Evolutionary conservation across 2,329 filamentous ascomycete species (phyloP), one percentile per base, ranked within the genome.

Genomic region (Albifimbria verrucaria): DNA sequence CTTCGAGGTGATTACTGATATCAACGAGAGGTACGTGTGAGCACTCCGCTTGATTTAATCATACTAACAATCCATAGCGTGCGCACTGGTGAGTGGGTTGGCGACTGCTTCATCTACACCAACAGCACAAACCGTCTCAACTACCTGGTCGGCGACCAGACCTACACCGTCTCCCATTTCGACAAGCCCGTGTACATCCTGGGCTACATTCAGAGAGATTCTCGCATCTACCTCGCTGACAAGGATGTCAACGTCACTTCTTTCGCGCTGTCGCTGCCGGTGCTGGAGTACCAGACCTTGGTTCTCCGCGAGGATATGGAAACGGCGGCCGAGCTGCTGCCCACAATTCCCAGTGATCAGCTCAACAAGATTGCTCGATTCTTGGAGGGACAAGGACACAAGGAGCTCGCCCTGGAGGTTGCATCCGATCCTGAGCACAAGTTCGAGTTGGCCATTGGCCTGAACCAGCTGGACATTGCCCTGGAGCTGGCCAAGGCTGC

Each of bases 81-180:
- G 49, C 89, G 90, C 59, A 97, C 93, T 20, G 94, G 93, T 62
- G 90, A 96, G 76, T 99, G 94, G 94, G 90, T 99, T 53, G 94
- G 94, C 57, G 94, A 99, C 76, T 96, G 93, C 77, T 96, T 99
- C 80, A 92, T 97, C 70, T 99, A 97, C 81, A 97, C 94, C 52
- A 97, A 96, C 79, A 89, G 83, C 70, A 96, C 92, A 10, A 97
- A 97, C 79, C 89, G 94, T 57, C 80, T 99, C 55, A 97, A 97
- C 78, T 97, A 97, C 76, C 85, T 99, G 21, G 93, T 99, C 15
- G 94, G 94, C 59, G 94, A 97, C 73, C 92, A 97, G 75, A 96
- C 92, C 15, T 97, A 97, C 79, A 97, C 93, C 3, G 89, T 99
- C 59, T 94, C 92, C 12, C 93, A 97, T 74, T 97, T 97, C 65